These are phyloP conservation scores for Coleophoma crateriformis DNA, from an alignment of 2,329 filamentous ascomycete genomes.

Conservation along the genomic window DNA sequence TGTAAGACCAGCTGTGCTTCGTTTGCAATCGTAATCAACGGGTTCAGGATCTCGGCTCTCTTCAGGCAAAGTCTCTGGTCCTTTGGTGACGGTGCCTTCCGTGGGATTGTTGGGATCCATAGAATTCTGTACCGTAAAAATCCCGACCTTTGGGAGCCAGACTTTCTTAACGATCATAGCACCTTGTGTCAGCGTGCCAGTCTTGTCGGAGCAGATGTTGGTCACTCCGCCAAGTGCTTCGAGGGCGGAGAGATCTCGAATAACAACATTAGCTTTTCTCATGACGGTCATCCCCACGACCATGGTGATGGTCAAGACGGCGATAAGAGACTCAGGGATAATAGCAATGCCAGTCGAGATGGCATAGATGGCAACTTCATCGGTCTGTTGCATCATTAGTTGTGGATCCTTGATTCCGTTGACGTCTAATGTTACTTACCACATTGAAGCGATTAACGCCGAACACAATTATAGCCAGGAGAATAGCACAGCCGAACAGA, in stretches of 20 bases:
- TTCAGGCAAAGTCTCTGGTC: conserved; percentile 4
- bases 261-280: conserved; percentile 39
- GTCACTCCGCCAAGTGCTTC: conserved; percentile 71
- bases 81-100: conserved; percentile 37
- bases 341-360: conserved; percentile 43
- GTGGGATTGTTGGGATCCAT: conserved; percentile 50
- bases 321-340: conserved; percentile 53
- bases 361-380: conserved; percentile 24
- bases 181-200: conserved; percentile 57
- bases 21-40: conserved; percentile 53
- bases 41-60: conserved; percentile 32
- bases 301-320: conserved; percentile 49
- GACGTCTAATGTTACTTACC: conserved; percentile 22
- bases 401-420: neutral
- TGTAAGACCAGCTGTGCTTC: conserved; percentile 53
- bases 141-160: conserved; percentile 47
- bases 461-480: conserved; percentile 33
- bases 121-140: conserved; percentile 44
- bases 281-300: conserved; percentile 40
- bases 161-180: conserved; percentile 56
- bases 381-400: neutral
- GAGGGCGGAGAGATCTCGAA: conserved; percentile 40
- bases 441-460: conserved; percentile 40
- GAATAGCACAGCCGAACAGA: conserved; percentile 51
- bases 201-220: conserved; percentile 75